Percentiles rank a stretch among this genome's conserved stretches.
Conservation (phyloP, 257 asterid genomes). For the Asclepias syriaca region DNA sequence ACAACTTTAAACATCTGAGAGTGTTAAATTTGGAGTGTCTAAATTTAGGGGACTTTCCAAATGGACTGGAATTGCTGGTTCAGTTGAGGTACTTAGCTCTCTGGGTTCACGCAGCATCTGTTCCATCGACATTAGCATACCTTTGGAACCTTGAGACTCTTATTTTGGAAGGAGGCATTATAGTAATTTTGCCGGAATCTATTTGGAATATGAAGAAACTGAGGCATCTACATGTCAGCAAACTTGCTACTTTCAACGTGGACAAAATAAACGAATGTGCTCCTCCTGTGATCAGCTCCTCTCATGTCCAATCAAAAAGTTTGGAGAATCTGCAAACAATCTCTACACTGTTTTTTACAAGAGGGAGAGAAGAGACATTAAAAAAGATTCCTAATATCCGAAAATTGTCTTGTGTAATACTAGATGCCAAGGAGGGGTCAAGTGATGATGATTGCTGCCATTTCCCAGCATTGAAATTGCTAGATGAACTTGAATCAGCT, state of each 20-base stretch:
- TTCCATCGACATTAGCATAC: not conserved
- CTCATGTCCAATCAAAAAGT: not conserved
- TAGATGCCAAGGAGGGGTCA: not conserved
- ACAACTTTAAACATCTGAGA: not conserved
- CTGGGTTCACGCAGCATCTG: not conserved
- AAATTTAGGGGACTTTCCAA: not conserved
- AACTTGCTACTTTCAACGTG: not conserved
- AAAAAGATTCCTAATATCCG: not conserved
- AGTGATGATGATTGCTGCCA: not conserved
- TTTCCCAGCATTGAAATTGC: not conserved
- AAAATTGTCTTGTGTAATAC: not conserved
- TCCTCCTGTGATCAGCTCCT: not conserved
- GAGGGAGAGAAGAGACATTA: not conserved
- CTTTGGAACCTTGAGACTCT: conserved; percentile 15
- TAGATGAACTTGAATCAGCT: conserved; percentile 4
- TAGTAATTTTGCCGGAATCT: not conserved
- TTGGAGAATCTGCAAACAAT: not conserved
- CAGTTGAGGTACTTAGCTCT: conserved; percentile 16
- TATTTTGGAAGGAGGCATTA: not conserved
- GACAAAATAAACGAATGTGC: not conserved
- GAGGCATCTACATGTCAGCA: conserved; percentile 7
- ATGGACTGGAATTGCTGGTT: not conserved
- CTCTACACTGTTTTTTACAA: no score
- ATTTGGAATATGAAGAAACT: conserved; percentile 12
- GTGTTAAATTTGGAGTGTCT: conserved; percentile 8